Conservation (phyloP, 1,284 basidiomycete genomes). For the Exobasidium cylindrosporum region DNA sequence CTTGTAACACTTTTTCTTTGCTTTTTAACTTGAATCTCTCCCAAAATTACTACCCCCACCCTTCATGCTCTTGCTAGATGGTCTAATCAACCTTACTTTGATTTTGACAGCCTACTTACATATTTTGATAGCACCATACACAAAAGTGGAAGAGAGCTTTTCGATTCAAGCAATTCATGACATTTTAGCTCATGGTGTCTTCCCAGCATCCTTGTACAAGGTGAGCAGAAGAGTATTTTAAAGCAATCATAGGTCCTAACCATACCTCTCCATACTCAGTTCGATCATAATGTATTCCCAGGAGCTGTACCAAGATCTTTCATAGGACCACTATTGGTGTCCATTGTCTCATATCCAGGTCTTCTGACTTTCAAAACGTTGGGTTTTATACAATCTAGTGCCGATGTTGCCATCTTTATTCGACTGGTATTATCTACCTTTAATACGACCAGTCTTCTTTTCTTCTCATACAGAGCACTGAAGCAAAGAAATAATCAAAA, state of each 20-base stretch:
- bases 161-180: slow-evolving; percentile 90
- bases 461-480: slow-evolving; percentile 65
- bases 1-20: too few species aligned
- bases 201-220: slow-evolving; percentile 23
- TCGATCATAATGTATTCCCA: slow-evolving; percentile 84
- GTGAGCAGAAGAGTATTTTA: slow-evolving; percentile 53
- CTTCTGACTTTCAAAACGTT: slow-evolving; percentile 52
- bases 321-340: slow-evolving; percentile 63
- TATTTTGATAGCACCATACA: slow-evolving; percentile 64
- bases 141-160: slow-evolving; percentile 97
- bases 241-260: neutral
- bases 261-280: slow-evolving; percentile 59
- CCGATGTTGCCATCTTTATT: slow-evolving; percentile 66
- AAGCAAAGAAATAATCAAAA: neutral
- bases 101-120: neutral
- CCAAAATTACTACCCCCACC: too few species aligned
- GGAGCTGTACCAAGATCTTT: slow-evolving; percentile 88
- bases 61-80: neutral
- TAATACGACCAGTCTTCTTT: slow-evolving; percentile 67
- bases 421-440: slow-evolving; percentile 70
- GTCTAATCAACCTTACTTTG: neutral
- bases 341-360: slow-evolving; percentile 41
- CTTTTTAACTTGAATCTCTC: too few species aligned
- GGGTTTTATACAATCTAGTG: slow-evolving; percentile 62
- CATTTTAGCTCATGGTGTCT: slow-evolving; percentile 71